phyloP scores from a whole-genome alignment of 768 basidiomycete genomes.

The Trametopsis cervina region DNA sequence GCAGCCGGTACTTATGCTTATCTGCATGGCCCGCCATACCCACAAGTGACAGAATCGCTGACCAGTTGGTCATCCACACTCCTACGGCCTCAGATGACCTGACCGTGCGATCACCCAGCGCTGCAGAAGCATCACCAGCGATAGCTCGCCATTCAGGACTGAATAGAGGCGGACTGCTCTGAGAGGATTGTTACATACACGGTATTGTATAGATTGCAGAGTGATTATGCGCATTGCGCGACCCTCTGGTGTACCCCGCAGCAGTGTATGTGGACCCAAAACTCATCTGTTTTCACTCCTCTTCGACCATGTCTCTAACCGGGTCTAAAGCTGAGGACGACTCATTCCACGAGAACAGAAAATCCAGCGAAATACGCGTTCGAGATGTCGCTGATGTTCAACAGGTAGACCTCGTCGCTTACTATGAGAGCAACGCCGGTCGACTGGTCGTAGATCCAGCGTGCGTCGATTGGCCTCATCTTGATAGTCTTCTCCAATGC shows the following conservation, averaged over 20 bases:
- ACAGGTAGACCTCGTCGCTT: conserved; percentile 29
- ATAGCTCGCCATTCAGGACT: neutral
- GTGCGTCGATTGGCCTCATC: conserved; percentile 29
- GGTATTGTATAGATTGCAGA: neutral
- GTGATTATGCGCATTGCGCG: neutral
- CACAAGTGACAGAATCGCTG: neutral
- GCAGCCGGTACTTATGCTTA: neutral
- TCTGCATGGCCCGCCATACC: neutral
- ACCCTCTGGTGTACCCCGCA: neutral
- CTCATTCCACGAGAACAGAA: neutral
- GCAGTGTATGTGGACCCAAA: no score
- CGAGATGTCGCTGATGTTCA: neutral
- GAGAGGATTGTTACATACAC: neutral
- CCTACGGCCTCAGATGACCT: neutral
- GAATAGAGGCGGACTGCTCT: neutral
- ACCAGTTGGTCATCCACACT: no score
- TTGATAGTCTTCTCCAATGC: neutral
- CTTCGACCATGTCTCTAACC: neutral
- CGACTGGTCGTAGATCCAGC: conserved; percentile 55
- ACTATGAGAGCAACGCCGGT: conserved; percentile 51
- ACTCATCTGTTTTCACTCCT: neutral
- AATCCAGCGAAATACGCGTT: neutral
- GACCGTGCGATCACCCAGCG: neutral
- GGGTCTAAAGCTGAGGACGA: neutral
- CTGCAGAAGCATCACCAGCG: neutral